Evolutionary conservation across 75 land plant species (phyloP).

Genomic region (Pinus tabuliformis): DNA sequence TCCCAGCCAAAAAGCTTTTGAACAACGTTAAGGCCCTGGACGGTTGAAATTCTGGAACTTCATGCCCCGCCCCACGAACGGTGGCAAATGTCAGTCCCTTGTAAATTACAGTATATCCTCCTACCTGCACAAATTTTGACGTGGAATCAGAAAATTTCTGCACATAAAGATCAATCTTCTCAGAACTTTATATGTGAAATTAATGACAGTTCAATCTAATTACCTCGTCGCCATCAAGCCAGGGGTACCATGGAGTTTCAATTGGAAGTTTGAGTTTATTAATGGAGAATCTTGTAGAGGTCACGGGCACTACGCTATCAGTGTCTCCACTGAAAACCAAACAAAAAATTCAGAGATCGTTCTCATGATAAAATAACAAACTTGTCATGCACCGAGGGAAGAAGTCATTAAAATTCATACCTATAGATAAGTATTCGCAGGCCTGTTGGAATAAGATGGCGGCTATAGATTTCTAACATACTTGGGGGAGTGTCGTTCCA

Average conservation of each 20-base stretch:
- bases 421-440: conserved; percentile 30
- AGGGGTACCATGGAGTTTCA: not conserved
- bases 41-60: conserved; percentile 26
- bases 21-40: conserved; percentile 17
- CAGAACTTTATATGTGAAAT: too few species aligned
- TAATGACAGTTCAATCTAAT: too few species aligned
- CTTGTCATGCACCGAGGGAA: conserved; percentile 21
- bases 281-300: not conserved
- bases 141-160: too few species aligned
- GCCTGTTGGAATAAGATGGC: conserved; percentile 73
- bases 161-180: too few species aligned
- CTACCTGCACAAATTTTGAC: not conserved
- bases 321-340: not conserved
- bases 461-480: conserved; percentile 73
- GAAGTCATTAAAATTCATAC: conserved; percentile 25
- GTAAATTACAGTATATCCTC: not conserved
- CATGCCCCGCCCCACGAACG: conserved; percentile 36
- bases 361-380: not conserved
- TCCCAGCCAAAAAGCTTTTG: not conserved
- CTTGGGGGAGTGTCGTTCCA: conserved; percentile 6
- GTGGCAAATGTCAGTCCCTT: conserved; percentile 36
- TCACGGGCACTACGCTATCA: not conserved
- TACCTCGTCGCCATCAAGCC: not conserved
- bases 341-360: not conserved
- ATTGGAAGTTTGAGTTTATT: not conserved